Conservation (phyloP, 495 filamentous ascomycete genomes). For the Annulohypoxylon stygium region DNA sequence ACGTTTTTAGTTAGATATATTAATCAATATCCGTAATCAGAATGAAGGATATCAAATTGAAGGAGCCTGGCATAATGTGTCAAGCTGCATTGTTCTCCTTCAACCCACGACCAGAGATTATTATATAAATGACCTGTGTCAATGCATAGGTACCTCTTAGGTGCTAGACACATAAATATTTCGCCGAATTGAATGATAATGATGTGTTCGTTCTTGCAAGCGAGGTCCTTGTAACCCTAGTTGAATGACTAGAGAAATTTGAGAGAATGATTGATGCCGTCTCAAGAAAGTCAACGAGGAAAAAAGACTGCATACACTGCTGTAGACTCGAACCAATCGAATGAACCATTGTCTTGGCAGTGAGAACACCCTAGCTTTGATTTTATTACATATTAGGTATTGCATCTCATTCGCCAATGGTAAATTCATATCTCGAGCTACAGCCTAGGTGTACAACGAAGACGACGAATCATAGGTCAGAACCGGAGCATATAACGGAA, state of each 20-base stretch:
- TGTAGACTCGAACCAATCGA: conserved; percentile 11
- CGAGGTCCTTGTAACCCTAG: conserved; percentile 11
- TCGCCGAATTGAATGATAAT: neutral
- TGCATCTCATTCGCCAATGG: conserved; percentile 35
- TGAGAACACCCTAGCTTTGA: conserved; percentile 15
- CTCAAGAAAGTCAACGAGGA: neutral
- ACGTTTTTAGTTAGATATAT: neutral
- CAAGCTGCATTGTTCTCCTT: conserved; percentile 17
- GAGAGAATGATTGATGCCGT: neutral
- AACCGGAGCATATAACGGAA: conserved; percentile 13
- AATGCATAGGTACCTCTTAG: neutral
- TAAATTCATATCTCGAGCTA: conserved; percentile 14
- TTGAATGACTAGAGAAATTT: neutral
- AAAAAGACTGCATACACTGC: neutral
- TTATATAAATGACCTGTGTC: too few species aligned
- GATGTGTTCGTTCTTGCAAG: neutral
- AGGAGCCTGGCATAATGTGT: conserved; percentile 14
- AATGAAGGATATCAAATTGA: conserved; percentile 25
- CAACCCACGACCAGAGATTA: too few species aligned
- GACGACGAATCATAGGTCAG: conserved; percentile 30
- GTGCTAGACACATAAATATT: neutral
- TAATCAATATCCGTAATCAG: too few species aligned
- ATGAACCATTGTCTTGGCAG: conserved; percentile 36
- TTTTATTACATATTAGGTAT: conserved; percentile 7
- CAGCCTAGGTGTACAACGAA: conserved; percentile 1